Conservation (phyloP, 495 filamentous ascomycete species). For the Sordaria brevicollis region DNA sequence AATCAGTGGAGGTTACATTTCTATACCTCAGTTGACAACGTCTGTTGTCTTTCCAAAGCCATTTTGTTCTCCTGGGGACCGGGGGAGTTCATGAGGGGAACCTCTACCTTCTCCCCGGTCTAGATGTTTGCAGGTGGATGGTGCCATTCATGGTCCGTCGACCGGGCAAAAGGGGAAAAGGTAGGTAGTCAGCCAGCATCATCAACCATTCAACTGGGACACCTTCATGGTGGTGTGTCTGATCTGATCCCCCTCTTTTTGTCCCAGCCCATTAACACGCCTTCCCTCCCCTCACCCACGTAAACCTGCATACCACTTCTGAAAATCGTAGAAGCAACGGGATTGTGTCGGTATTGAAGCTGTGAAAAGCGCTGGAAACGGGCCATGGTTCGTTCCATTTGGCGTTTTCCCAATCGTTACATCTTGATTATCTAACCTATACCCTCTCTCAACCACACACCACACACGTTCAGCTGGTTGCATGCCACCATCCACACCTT, state of each 20-base stretch:
- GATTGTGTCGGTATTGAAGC: background rate
- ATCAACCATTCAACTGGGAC: background rate
- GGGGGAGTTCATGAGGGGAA: background rate
- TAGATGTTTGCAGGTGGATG: background rate
- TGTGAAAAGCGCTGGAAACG: background rate
- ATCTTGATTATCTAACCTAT: background rate
- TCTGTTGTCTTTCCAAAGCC: background rate
- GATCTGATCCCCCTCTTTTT: background rate
- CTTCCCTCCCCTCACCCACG: background rate
- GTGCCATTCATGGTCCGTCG: background rate
- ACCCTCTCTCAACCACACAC: background rate
- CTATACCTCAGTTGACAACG: background rate
- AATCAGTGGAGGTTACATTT: conserved; percentile 42
- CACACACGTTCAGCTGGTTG: background rate
- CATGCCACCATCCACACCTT: background rate
- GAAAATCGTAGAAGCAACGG: background rate
- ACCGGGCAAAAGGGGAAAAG: background rate
- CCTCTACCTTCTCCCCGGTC: background rate
- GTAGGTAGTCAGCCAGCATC: background rate
- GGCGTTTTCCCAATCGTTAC: background rate
- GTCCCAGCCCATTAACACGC: background rate
- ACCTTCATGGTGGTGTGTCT: background rate
- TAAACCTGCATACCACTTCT: background rate
- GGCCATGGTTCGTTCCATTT: background rate
- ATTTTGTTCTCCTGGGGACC: background rate